These are phyloP conservation scores for Eucommia ulmoides DNA, from an alignment of 257 asterid genomes.

Conservation along the genomic window DNA sequence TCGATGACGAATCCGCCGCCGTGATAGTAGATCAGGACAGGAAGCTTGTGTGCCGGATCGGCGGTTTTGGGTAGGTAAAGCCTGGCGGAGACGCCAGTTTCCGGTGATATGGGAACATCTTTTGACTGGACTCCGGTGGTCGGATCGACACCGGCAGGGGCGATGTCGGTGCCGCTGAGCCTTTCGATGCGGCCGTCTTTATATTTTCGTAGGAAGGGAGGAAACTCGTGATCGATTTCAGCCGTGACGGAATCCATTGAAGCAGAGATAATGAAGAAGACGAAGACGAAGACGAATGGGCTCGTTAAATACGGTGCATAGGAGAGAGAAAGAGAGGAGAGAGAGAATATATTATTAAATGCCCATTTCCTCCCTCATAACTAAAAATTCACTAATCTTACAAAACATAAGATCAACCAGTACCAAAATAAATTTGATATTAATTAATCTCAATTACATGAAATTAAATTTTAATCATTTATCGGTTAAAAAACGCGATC, in stretches of 20 bases:
- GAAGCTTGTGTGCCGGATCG: conserved; percentile 9
- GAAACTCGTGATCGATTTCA: conserved; percentile 13
- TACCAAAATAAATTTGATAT: too few relatives aligned
- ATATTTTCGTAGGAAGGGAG: conserved; percentile 17
- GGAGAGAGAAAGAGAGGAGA: too few relatives aligned
- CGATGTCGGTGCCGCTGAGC: conserved; percentile 8
- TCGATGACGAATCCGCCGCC: conserved; percentile 27
- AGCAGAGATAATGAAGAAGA: neutral
- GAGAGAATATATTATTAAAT: too few relatives aligned
- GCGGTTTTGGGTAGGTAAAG: conserved; percentile 20
- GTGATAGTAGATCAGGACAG: conserved; percentile 32
- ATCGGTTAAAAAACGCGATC: too few relatives aligned
- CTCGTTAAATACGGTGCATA: too few relatives aligned
- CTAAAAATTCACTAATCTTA: too few relatives aligned
- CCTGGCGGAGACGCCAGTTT: conserved; percentile 15
- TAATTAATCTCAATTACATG: too few relatives aligned
- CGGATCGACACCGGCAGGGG: conserved; percentile 23
- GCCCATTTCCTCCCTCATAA: too few relatives aligned
- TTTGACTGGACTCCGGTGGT: conserved; percentile 19
- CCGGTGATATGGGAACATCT: conserved; percentile 22
- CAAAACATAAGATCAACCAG: too few relatives aligned
- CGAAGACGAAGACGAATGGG: too few relatives aligned
- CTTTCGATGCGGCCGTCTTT: conserved; percentile 30
- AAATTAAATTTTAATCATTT: too few relatives aligned
- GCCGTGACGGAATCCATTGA: conserved; percentile 3